Percentiles rank a stretch among this genome's conserved stretches.
Conservation (phyloP, 345 rosid species). For the Salix viminalis region DNA sequence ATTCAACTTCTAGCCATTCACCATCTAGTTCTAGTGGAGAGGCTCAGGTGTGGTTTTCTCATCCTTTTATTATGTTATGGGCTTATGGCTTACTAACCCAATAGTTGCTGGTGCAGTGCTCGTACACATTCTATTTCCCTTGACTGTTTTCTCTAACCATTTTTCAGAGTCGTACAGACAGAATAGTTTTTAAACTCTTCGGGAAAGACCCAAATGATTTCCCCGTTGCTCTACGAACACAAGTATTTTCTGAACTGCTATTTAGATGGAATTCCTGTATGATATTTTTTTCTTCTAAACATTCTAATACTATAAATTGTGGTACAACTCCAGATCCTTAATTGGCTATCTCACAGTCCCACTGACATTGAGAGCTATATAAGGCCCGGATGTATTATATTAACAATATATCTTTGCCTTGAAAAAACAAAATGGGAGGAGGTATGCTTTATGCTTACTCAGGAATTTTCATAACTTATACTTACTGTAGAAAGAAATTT, state of each 20-base stretch:
- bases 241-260: constrained; percentile 40
- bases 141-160: constrained; percentile 16
- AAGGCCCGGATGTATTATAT: constrained; percentile 88
- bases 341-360: constrained; percentile 93
- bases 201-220: constrained; percentile 92
- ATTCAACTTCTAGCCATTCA: constrained; percentile 82
- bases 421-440: constrained; percentile 82
- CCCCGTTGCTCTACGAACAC: constrained; percentile 74
- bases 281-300: neutral
- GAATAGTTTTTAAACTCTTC: constrained; percentile 87
- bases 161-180: constrained; percentile 80
- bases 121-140: constrained; percentile 3
- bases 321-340: constrained; percentile 62
- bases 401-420: constrained; percentile 82
- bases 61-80: neutral
- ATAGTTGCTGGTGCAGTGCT: neutral
- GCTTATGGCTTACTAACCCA: neutral
- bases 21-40: constrained; percentile 90
- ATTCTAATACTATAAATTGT: constrained; percentile 10
- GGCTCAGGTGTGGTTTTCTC: constrained; percentile 54
- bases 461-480: neutral
- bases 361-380: constrained; percentile 98
- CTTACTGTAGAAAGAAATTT: neutral
- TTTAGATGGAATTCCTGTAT: constrained; percentile 6
- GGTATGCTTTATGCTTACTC: constrained; percentile 40